A percentile compares a stretch with the other conserved stretches of the same genome.
Conservation (phyloP, 2,329 filamentous ascomycete species). For the Emmonsiellopsis sp. region DNA sequence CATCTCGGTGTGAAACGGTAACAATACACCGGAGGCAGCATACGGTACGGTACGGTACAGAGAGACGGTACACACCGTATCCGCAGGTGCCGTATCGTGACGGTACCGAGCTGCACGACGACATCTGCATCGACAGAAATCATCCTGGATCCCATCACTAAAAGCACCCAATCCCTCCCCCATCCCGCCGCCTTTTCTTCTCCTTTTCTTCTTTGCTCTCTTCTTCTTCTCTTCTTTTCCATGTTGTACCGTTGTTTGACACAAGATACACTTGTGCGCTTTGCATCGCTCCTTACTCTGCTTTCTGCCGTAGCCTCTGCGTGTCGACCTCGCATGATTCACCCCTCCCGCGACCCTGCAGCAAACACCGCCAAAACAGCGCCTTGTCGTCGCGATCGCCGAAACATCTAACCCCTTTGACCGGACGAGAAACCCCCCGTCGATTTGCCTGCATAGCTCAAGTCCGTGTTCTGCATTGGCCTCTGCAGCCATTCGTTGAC, state of each 20-base stretch:
- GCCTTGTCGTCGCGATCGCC: constrained; percentile 1
- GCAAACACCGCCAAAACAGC: neutral
- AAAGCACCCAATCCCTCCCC: neutral
- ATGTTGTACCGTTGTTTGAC: constrained; percentile 8
- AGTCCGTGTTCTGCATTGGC: neutral
- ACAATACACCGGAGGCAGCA: neutral
- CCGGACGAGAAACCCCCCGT: neutral
- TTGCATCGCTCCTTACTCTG: constrained; percentile 6
- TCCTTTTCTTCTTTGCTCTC: constrained; percentile 1
- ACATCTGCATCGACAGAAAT: neutral
- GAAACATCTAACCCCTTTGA: neutral
- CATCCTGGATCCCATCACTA: neutral
- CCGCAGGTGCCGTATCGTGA: neutral
- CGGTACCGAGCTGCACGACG: constrained; percentile 1
- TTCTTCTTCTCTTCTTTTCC: neutral
- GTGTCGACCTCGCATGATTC: neutral
- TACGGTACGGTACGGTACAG: neutral
- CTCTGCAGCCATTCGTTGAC: neutral
- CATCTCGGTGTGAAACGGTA: neutral
- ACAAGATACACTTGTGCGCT: constrained; percentile 6
- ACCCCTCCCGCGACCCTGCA: neutral
- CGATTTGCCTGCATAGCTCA: neutral
- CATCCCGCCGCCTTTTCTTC: neutral
- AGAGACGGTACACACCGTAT: neutral
- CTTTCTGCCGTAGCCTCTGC: neutral